Base-by-base conservation (phyloP, 2,329 filamentous ascomycete genomes). In the Shiraia sp. region DNA sequence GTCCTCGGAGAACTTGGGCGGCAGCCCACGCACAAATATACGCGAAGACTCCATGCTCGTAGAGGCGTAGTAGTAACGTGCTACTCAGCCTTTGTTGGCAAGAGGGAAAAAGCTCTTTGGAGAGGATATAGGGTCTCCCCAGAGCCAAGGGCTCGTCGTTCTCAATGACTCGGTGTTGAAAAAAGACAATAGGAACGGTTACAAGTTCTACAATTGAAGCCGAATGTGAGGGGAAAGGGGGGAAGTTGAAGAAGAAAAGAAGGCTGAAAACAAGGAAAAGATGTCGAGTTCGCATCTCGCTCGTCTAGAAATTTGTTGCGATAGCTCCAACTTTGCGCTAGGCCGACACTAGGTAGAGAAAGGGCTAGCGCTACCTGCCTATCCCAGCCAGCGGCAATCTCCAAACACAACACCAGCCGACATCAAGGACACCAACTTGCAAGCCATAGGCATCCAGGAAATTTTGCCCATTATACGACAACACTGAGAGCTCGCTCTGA, bases 1-100 rank as follows among this genome's bases (percentile, higher is more conserved):
- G 38, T 86, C 83, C 72, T 95, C 90, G 10, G 84, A 86, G 61
- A 96, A 86, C 40, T 82, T 88, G 24, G 90, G 90, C 32, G 93
- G 93, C 45, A 99, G 77, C 47, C 91, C 81, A 58, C 80, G 79
- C 47, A 86, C 76, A 60, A 85, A 86, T 29, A 86, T 79, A 79
- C 81, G 87, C 79, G 80, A 97, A 75, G 75, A 95, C 79, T 84
- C 69, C 88, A 93, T 70, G 26, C 23, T 47, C 30, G 22, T n/a
- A 36, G n/a, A 12, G n/a, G 14, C 25, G 27, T 9, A 17, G 14
- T 25, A n/a, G 25, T 36, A 40, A 30, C 24, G 42, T 42, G 37
- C 34, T 33, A 19, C 23, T 24, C 27, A 14, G 9, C 7, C 17
- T n/a, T 14, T 15, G 24, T 16, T 27, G n/a, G 29, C 23, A 26